phyloP scores from a whole-genome alignment of 2,329 filamentous ascomycete species.

The Fusarium sp. region DNA sequence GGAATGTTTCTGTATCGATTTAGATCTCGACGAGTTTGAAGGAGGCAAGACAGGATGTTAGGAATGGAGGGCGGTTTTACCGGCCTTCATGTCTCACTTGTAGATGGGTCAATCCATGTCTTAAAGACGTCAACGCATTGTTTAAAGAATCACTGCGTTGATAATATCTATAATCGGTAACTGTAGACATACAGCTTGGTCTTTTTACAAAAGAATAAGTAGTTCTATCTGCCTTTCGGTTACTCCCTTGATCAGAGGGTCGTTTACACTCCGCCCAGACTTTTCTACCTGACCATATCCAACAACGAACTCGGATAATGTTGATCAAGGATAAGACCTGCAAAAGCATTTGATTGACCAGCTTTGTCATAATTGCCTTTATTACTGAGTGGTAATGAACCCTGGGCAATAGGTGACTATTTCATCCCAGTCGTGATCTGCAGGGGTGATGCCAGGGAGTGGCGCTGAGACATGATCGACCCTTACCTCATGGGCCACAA shows the following conservation, averaged over 20 bases:
- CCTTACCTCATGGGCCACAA: constrained; percentile 12
- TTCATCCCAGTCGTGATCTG: not conserved
- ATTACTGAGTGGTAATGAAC: no score
- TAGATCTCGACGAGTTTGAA: constrained; percentile 8
- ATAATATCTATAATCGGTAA: not conserved
- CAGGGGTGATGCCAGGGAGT: constrained; percentile 29
- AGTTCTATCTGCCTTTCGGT: no score
- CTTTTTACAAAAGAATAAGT: no score
- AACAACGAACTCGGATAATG: no score
- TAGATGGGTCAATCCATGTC: not conserved
- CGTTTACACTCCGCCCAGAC: no score
- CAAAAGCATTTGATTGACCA: no score
- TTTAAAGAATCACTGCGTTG: no score
- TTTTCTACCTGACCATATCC: no score
- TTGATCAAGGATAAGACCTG: no score
- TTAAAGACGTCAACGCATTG: not conserved
- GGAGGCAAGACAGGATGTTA: constrained; percentile 12
- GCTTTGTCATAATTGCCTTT: no score
- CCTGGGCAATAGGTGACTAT: not conserved
- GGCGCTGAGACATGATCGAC: constrained; percentile 31
- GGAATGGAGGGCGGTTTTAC: constrained; percentile 34
- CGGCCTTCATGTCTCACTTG: constrained; percentile 32
- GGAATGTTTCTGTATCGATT: constrained; percentile 10
- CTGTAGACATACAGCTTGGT: not conserved
- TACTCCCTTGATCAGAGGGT: no score